These are phyloP conservation scores for Eutypa lata DNA, from an alignment of 2,329 filamentous ascomycete genomes.

Conservation along the genomic window DNA sequence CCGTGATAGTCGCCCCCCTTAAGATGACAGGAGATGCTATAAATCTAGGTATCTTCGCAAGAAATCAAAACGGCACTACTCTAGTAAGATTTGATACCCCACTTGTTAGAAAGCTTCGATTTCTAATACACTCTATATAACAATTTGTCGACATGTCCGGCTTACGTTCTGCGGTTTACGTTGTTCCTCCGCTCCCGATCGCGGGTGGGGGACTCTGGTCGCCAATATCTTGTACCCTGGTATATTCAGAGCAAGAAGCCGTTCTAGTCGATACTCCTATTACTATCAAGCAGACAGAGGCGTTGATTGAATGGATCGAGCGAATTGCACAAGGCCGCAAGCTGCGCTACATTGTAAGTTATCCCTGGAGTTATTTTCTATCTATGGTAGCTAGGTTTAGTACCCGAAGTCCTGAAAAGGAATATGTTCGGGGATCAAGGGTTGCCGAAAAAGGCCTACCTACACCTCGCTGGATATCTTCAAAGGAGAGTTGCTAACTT, in stretches of 20 bases:
- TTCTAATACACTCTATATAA: neutral
- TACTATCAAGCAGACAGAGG: constrained; percentile 27
- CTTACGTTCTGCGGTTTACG: neutral
- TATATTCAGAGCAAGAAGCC: constrained; percentile 20
- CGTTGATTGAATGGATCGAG: constrained; percentile 35
- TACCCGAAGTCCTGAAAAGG: too few relatives aligned
- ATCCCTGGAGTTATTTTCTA: too few relatives aligned
- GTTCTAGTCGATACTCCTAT: constrained; percentile 36
- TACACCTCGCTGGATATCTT: too few relatives aligned
- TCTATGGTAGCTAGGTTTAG: too few relatives aligned
- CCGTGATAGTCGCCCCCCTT: too few relatives aligned
- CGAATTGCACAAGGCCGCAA: constrained; percentile 21
- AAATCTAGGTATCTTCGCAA: too few relatives aligned
- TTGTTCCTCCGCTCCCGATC: neutral
- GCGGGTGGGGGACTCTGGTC: neutral
- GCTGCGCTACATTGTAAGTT: constrained; percentile 31
- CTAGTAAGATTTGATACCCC: too few relatives aligned
- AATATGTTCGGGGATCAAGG: too few relatives aligned
- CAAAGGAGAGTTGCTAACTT: too few relatives aligned
- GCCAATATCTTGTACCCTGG: constrained; percentile 3
- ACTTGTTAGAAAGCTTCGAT: neutral
- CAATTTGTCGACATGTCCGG: neutral
- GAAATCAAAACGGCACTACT: too few relatives aligned
- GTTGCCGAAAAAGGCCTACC: too few relatives aligned
- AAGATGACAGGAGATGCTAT: too few relatives aligned